These are phyloP conservation scores for Botryotinia convoluta DNA, from an alignment of 2,329 filamentous ascomycete genomes.

Conservation along the genomic window DNA sequence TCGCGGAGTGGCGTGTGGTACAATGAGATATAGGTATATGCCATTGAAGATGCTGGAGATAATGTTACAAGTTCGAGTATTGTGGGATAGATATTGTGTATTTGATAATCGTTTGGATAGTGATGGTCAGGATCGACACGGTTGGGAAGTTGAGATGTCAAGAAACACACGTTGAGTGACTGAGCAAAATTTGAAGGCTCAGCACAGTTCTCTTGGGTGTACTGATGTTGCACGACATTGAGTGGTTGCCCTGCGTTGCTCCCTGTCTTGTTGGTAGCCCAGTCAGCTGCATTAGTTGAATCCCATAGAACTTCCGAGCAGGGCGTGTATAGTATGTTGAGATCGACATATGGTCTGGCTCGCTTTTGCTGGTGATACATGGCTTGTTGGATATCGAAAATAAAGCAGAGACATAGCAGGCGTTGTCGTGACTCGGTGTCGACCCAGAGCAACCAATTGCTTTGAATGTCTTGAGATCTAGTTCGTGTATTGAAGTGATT, in stretches of 20 bases:
- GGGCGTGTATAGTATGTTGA: constrained; percentile 27
- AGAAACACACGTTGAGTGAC: constrained; percentile 31
- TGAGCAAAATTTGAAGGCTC: constrained; percentile 28
- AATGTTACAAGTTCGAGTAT: constrained; percentile 35
- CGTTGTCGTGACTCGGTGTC: constrained; percentile 52
- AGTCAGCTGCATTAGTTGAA: constrained; percentile 45
- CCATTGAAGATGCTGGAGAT: constrained; percentile 47
- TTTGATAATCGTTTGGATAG: constrained; percentile 25
- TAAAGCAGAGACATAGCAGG: constrained; percentile 55
- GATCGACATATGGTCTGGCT: constrained; percentile 13
- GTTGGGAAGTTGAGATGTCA: constrained; percentile 32
- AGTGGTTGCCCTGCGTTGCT: constrained; percentile 22
- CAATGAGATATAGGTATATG: constrained; percentile 55
- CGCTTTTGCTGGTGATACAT: constrained; percentile 46
- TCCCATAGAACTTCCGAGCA: constrained; percentile 49
- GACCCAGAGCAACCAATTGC: constrained; percentile 52
- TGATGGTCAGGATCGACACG: constrained; percentile 37
- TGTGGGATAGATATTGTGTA: constrained; percentile 15
- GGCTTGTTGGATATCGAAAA: constrained; percentile 55
- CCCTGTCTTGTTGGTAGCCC: constrained; percentile 40
- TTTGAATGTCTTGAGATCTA: constrained; percentile 21
- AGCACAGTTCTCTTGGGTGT: constrained; percentile 19
- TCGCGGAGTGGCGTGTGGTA: constrained; percentile 57
- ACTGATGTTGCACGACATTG: constrained; percentile 24
- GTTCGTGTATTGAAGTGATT: constrained; percentile 2